Evolutionary conservation across 495 filamentous ascomycete genomes (phyloP).

Genomic region (Neurospora sp.): DNA sequence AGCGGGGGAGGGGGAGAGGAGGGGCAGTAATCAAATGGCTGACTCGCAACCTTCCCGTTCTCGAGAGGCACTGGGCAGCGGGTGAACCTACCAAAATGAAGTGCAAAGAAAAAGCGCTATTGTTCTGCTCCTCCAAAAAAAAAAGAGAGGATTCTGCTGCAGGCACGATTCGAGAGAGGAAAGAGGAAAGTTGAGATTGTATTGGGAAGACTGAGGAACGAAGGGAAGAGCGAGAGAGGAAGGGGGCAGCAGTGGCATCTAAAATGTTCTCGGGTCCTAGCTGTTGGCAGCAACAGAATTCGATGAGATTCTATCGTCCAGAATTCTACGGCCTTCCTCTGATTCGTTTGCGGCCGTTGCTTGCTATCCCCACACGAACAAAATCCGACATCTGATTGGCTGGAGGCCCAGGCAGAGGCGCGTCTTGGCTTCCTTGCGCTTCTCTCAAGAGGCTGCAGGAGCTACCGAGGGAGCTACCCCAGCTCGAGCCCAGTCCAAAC

Average conservation of each 20-base stretch:
- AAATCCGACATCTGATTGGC: conserved; percentile 15
- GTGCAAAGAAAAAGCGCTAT: background rate
- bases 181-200: conserved; percentile 7
- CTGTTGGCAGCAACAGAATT: conserved; percentile 20
- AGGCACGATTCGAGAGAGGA: conserved; percentile 4
- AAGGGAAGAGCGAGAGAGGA: conserved; percentile 5
- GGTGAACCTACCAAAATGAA: conserved; percentile 1
- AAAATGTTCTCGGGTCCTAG: conserved; percentile 22
- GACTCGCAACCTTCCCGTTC: background rate
- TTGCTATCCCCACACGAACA: conserved; percentile 19
- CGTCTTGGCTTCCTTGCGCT: conserved; percentile 5
- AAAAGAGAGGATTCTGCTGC: background rate
- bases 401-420: conserved; percentile 9
- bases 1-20: background rate
- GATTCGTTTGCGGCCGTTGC: conserved; percentile 17
- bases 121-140: conserved; percentile 3
- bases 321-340: conserved; percentile 21
- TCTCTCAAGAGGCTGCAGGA: conserved; percentile 14
- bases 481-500: background rate
- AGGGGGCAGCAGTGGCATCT: conserved; percentile 18
- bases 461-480: conserved; percentile 9
- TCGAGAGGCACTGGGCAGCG: background rate
- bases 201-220: conserved; percentile 6
- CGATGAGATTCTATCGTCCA: conserved; percentile 30
- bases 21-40: background rate